A percentile compares a stretch with the other conserved stretches of the same genome.
These are phyloP conservation scores for Morella rubra DNA, from an alignment of 306 rosid genomes.

Conservation along the genomic window DNA sequence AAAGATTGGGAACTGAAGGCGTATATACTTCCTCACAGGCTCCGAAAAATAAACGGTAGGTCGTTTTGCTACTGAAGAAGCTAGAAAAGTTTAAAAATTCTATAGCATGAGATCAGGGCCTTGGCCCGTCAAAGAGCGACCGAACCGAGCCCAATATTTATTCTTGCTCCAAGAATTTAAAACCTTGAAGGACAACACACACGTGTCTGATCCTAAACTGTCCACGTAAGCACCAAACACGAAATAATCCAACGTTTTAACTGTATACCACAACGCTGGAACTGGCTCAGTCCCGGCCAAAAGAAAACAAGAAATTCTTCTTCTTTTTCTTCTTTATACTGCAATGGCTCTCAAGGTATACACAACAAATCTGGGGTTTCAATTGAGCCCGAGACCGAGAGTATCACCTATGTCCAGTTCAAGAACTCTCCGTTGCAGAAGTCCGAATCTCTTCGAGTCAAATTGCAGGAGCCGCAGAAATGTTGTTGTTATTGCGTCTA, in stretches of 20 bases:
- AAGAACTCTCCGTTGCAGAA: conserved; percentile 16
- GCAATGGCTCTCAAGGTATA: conserved; percentile 33
- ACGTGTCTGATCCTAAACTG: conserved; percentile 21
- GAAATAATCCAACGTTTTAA: conserved; percentile 7
- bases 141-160: neutral
- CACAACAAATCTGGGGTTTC: conserved; percentile 13
- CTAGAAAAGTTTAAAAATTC: neutral
- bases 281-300: no score
- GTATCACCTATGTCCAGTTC: conserved; percentile 12
- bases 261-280: neutral
- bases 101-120: neutral
- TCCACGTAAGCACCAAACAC: neutral
- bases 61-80: neutral
- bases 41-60: neutral
- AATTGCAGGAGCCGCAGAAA: conserved; percentile 10
- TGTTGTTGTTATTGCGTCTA: conserved; percentile 23
- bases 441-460: conserved; percentile 24
- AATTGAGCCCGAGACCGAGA: conserved; percentile 1
- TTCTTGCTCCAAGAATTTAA: conserved; percentile 8
- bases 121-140: neutral
- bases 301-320: no score
- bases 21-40: no score
- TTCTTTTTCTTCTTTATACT: neutral
- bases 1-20: no score
- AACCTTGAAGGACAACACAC: neutral